phyloP scores from a whole-genome alignment of 228 moss, liverwort and hornwort species.

The Sphagnum fallax region DNA sequence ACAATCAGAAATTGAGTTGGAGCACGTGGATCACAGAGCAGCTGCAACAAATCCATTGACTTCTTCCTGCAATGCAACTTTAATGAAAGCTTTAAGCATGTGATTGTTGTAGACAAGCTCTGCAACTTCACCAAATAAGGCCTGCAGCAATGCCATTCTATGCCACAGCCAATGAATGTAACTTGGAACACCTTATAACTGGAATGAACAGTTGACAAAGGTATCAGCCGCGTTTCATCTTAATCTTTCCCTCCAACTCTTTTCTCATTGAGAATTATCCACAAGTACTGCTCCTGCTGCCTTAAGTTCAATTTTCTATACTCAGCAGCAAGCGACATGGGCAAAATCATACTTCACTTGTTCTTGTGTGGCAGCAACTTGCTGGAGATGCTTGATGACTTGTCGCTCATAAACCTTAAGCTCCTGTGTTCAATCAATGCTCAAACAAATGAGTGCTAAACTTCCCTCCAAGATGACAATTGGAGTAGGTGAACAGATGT shows the following conservation, averaged over 20 bases:
- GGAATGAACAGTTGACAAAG: too few relatives aligned
- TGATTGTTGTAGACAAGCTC: neutral
- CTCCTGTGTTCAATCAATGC: constrained; percentile 32
- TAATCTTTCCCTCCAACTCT: too few relatives aligned
- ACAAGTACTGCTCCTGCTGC: too few relatives aligned
- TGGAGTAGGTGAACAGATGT: constrained; percentile 1
- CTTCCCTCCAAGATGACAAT: neutral
- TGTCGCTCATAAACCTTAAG: constrained; percentile 73
- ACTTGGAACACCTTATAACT: too few relatives aligned
- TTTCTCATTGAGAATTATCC: too few relatives aligned
- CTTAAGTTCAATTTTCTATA: too few relatives aligned
- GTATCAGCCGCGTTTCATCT: too few relatives aligned
- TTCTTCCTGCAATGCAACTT: constrained; percentile 43
- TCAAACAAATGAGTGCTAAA: neutral
- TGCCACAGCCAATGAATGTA: too few relatives aligned
- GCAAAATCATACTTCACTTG: constrained; percentile 68
- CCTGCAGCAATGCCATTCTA: too few relatives aligned
- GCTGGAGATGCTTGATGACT: constrained; percentile 77
- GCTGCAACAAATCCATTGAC: constrained; percentile 63
- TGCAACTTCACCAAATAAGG: too few relatives aligned
- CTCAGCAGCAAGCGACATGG: too few relatives aligned
- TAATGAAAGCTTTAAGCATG: neutral
- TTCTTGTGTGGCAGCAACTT: constrained; percentile 89
- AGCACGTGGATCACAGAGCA: constrained; percentile 48
- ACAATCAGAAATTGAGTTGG: constrained; percentile 66